phyloP scores from a whole-genome alignment of 202 grass and related monocot species.

The Thinopyrum obtusiflorum region DNA sequence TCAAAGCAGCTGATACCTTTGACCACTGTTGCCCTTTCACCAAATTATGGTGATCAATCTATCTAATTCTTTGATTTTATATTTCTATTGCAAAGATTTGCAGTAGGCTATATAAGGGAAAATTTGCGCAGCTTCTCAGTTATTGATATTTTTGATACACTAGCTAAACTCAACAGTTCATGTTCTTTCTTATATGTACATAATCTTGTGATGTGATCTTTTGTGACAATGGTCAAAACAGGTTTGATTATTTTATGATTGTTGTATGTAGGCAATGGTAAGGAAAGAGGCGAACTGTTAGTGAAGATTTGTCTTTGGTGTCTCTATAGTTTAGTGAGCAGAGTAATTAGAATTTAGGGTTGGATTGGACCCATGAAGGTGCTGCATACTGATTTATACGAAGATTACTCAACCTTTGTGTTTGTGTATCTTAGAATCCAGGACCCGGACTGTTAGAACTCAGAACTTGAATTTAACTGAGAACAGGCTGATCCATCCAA shows the following conservation, averaged over 20 bases:
- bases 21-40: background rate
- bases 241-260: background rate
- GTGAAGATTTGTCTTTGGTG: background rate
- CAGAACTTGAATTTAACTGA: background rate
- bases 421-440: background rate
- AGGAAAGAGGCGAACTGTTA: background rate
- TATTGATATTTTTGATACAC: background rate
- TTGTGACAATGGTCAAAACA: background rate
- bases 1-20: background rate
- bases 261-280: background rate
- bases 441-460: background rate
- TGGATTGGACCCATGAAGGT: background rate
- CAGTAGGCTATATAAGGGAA: background rate
- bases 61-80: no score
- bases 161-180: slow-evolving; percentile 3
- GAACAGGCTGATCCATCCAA: slow-evolving; percentile 47
- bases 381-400: slow-evolving; percentile 1
- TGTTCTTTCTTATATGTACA: background rate
- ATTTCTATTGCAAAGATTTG: background rate
- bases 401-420: slow-evolving; percentile 14
- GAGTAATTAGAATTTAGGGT: background rate
- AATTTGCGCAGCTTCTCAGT: background rate
- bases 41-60: background rate
- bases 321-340: background rate
- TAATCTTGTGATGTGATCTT: slow-evolving; percentile 3